phyloP scores from a whole-genome alignment of 441 rosid species.

The Euphorbia corollata region DNA sequence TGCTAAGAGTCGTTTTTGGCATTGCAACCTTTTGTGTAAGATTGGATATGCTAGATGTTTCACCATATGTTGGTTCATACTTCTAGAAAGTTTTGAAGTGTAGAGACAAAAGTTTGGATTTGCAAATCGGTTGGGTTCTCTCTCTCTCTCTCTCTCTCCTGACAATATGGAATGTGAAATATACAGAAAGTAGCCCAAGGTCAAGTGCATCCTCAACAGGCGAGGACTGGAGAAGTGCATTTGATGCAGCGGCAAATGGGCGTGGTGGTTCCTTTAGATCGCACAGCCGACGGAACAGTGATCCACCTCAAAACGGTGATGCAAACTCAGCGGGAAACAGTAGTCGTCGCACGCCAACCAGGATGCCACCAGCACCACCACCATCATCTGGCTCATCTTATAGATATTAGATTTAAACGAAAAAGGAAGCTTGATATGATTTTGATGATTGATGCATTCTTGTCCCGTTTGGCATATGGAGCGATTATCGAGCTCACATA shows the following conservation, averaged over 20 bases:
- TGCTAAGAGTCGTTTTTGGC: neutral
- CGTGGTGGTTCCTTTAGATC: conserved; percentile 43
- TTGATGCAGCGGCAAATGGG: conserved; percentile 78
- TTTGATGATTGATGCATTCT: conserved; percentile 27
- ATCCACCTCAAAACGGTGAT: conserved; percentile 84
- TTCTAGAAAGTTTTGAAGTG: too few species aligned
- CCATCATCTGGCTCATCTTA: conserved; percentile 48
- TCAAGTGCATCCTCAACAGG: conserved; percentile 45
- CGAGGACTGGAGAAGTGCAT: conserved; percentile 97
- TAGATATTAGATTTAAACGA: conserved; percentile 48
- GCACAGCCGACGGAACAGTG: conserved; percentile 71
- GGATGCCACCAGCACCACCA: conserved; percentile 96
- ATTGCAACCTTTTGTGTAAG: neutral
- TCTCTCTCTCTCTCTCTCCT: too few species aligned
- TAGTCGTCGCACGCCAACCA: conserved; percentile 77
- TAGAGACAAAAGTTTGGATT: neutral
- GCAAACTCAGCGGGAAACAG: conserved; percentile 36
- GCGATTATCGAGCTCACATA: conserved; percentile 28
- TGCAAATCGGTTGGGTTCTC: neutral
- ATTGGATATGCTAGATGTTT: neutral
- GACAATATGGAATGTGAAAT: conserved; percentile 7
- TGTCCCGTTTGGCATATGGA: conserved; percentile 20
- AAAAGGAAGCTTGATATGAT: conserved; percentile 4
- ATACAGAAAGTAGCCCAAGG: conserved; percentile 80
- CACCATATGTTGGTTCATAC: too few species aligned